These are phyloP conservation scores for Quercus aquifolioides DNA, from an alignment of 306 rosid species.

Conservation along the genomic window DNA sequence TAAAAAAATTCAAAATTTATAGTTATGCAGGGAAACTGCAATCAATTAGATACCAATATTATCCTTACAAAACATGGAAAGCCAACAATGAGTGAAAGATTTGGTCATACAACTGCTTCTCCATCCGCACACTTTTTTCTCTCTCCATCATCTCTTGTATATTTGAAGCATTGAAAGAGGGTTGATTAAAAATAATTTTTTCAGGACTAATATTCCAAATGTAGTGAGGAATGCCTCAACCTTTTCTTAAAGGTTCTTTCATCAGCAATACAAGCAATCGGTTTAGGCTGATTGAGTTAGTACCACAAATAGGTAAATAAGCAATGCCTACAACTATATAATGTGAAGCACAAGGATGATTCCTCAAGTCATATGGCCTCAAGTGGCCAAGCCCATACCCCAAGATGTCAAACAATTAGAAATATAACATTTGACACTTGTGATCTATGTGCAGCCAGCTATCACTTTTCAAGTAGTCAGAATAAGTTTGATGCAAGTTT, in stretches of 20 bases:
- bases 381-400: not conserved
- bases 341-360: not conserved
- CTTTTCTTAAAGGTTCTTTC: not conserved
- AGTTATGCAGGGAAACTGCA: conserved; percentile 8
- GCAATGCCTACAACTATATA: not conserved
- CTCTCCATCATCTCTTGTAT: not conserved
- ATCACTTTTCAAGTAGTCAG: not conserved
- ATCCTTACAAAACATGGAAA: not conserved
- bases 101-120: not conserved
- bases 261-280: not conserved
- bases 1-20: not conserved
- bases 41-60: conserved; percentile 1
- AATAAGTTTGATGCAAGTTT: not conserved
- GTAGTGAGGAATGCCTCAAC: not conserved
- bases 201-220: no score
- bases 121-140: not conserved
- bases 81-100: not conserved
- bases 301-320: not conserved
- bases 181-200: not conserved
- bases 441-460: not conserved
- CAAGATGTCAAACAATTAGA: not conserved
- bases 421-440: not conserved
- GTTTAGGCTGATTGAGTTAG: not conserved
- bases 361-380: not conserved
- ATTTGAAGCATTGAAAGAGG: not conserved